A percentile compares a stretch with the other conserved stretches of the same genome.
phyloP scores from a whole-genome alignment of 768 basidiomycete genomes.

The Mycena belliarum region DNA sequence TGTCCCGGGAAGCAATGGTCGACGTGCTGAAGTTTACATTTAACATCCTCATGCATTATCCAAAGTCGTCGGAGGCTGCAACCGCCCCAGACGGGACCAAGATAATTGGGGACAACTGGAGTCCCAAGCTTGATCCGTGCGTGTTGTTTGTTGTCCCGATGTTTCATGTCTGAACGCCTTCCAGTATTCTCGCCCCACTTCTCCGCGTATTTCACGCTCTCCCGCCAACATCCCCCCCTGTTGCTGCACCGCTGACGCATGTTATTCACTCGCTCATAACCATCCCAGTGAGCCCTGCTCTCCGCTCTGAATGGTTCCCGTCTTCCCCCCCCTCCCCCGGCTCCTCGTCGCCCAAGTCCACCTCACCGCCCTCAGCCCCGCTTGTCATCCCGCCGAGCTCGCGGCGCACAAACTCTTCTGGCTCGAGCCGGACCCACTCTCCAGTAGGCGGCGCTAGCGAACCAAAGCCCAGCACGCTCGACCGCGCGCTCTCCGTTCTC shows the following conservation, averaged over 20 bases:
- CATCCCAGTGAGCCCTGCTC: constrained; percentile 64
- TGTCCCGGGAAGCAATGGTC: constrained; percentile 71
- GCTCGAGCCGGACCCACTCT: constrained; percentile 40
- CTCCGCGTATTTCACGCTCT: constrained; percentile 70
- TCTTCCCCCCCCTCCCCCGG: constrained; percentile 40
- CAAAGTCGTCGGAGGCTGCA: constrained; percentile 53
- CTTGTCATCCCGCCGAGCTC: constrained; percentile 34
- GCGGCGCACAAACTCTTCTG: constrained; percentile 31
- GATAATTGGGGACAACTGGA: constrained; percentile 78
- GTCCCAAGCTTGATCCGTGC: constrained; percentile 67
- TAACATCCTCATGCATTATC: constrained; percentile 81
- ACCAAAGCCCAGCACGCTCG: constrained; percentile 46
- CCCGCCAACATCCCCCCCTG: constrained; percentile 62
- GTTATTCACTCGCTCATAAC: constrained; percentile 80
- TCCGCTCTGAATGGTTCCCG: constrained; percentile 66
- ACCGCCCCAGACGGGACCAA: constrained; percentile 33
- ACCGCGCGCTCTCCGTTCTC: constrained; percentile 59
- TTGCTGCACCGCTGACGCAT: constrained; percentile 76
- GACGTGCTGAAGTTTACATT: constrained; percentile 86
- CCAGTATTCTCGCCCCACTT: constrained; percentile 70
- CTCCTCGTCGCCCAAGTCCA: constrained; percentile 34
- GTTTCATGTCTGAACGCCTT: neutral
- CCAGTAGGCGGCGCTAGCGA: constrained; percentile 31
- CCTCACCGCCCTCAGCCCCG: too few relatives aligned
- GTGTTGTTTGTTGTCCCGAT: constrained; percentile 21